These are phyloP conservation scores for Microthlaspi erraticum DNA, from an alignment of 345 rosid genomes.

Conservation along the genomic window DNA sequence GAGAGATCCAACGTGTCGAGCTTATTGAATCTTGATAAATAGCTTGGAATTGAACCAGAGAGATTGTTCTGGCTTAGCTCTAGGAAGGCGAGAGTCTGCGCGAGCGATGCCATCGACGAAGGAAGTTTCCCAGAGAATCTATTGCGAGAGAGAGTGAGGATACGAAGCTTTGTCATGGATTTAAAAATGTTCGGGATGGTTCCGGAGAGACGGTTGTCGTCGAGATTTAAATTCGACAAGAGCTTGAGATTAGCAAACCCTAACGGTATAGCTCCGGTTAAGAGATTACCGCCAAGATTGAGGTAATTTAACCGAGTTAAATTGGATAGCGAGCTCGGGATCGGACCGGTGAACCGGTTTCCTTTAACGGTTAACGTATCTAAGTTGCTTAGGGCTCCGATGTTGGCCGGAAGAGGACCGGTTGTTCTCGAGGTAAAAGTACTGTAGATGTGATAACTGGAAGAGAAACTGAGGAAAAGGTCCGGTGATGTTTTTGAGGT, in stretches of 20 bases:
- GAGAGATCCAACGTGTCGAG: conserved; percentile 69
- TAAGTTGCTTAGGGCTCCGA: conserved; percentile 53
- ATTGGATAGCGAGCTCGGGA: conserved; percentile 58
- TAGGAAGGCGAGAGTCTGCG: conserved; percentile 48
- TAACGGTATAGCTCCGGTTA: conserved; percentile 56
- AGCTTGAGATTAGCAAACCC: conserved; percentile 51
- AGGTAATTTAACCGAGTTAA: conserved; percentile 54
- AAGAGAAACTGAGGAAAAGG: conserved; percentile 55
- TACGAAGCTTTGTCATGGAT: conserved; percentile 48
- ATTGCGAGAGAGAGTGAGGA: conserved; percentile 53
- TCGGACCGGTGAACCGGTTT: conserved; percentile 59
- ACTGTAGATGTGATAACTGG: conserved; percentile 54
- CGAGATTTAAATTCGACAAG: conserved; percentile 41
- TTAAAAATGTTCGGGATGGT: conserved; percentile 57
- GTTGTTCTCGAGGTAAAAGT: conserved; percentile 57
- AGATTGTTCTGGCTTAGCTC: conserved; percentile 62
- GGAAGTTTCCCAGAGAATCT: conserved; percentile 59
- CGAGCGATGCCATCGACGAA: conserved; percentile 49
- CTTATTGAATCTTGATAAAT: conserved; percentile 55
- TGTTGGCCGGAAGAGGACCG: conserved; percentile 54
- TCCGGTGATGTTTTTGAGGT: conserved; percentile 52
- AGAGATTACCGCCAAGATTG: conserved; percentile 50
- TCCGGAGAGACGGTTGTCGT: conserved; percentile 57
- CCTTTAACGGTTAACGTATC: conserved; percentile 46
- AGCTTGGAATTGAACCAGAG: conserved; percentile 58